These are phyloP conservation scores for Cucurbita maxima DNA, from an alignment of 306 rosid genomes.

Conservation along the genomic window DNA sequence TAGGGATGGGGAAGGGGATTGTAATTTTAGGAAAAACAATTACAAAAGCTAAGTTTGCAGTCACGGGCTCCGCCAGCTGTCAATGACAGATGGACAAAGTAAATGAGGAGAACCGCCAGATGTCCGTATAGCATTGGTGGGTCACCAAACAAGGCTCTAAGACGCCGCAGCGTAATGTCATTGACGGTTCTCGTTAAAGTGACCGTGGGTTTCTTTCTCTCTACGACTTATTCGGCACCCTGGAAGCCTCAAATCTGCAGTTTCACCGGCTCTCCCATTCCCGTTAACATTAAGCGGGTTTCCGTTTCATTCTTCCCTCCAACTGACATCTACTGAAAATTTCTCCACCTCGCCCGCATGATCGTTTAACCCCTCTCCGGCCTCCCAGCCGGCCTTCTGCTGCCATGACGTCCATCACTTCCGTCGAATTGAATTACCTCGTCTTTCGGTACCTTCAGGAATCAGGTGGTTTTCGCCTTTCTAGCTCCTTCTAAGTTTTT, in stretches of 20 bases:
- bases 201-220: neutral
- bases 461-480: slow-evolving; percentile 42
- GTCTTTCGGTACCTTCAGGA: slow-evolving; percentile 88
- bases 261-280: neutral
- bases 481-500: neutral
- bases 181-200: neutral
- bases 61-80: slow-evolving; percentile 2
- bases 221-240: neutral
- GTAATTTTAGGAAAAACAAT: too few relatives aligned
- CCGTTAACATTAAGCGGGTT: neutral
- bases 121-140: neutral
- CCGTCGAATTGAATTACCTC: slow-evolving; percentile 74
- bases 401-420: slow-evolving; percentile 52
- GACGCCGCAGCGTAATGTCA: neutral
- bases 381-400: slow-evolving; percentile 21
- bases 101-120: neutral
- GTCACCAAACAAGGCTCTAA: neutral
- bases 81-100: neutral
- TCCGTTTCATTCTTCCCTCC: neutral
- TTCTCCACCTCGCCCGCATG: slow-evolving; percentile 16
- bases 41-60: neutral
- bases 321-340: neutral
- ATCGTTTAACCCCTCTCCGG: slow-evolving; percentile 13
- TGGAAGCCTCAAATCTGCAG: neutral
- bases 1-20: too few relatives aligned